Percentiles rank a stretch among this genome's conserved stretches.
Conservation (phyloP, 2,329 filamentous ascomycete species). For the Penicillium brevicompactum region DNA sequence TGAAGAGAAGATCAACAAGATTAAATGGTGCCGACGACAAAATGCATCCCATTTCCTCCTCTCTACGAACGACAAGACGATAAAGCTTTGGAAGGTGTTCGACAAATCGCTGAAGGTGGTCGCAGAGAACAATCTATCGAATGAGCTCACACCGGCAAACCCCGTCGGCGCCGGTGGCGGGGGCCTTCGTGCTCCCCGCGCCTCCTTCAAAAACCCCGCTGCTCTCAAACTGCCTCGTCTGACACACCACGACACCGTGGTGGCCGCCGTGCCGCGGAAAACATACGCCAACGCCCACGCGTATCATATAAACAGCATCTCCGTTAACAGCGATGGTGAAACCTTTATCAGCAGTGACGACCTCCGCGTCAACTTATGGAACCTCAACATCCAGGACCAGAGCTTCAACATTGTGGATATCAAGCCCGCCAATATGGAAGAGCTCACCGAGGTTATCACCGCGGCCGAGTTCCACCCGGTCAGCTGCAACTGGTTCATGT, state of each 20-base stretch:
- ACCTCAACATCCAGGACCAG: conserved; percentile 98
- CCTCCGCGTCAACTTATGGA: conserved; percentile 97
- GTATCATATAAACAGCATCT: conserved; percentile 99
- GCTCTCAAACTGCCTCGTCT: conserved; percentile 92
- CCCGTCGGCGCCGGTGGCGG: conserved; percentile 70
- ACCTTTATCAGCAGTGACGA: conserved; percentile 99
- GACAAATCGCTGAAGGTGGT: conserved; percentile 99
- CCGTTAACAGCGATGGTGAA: conserved; percentile 99
- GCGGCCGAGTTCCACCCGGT: conserved; percentile 95
- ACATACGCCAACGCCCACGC: conserved; percentile 98
- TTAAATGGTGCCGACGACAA: conserved; percentile 98
- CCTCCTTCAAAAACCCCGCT: conserved; percentile 75
- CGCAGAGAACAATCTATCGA: conserved; percentile 96
- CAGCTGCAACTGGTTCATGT: conserved; percentile 99
- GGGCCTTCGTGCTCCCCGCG: conserved; percentile 71
- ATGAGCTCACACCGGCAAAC: conserved; percentile 80
- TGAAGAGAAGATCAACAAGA: conserved; percentile 99
- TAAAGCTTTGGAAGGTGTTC: conserved; percentile 99
- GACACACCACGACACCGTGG: conserved; percentile 97
- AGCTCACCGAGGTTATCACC: conserved; percentile 97
- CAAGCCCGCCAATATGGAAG: conserved; percentile 99
- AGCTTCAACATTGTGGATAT: conserved; percentile 99
- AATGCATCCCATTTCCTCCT: conserved; percentile 98
- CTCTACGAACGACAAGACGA: conserved; percentile 99
- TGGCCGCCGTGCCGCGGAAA: conserved; percentile 90